These are phyloP conservation scores for Grosmannia clavigera DNA, from an alignment of 2,329 filamentous ascomycete species.

Conservation along the genomic window DNA sequence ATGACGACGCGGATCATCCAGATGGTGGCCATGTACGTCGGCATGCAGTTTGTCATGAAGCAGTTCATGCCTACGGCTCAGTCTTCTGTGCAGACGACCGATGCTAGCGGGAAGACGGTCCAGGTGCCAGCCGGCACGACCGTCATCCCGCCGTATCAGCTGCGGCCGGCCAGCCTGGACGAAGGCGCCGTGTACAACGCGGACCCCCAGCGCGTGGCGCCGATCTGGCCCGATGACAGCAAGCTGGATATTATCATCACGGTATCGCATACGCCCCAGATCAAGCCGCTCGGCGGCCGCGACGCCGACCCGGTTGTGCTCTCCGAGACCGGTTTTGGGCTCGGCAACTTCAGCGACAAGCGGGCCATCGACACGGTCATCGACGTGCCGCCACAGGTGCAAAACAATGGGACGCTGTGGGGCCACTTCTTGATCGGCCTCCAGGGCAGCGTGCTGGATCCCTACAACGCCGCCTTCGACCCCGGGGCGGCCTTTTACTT, in stretches of 20 bases:
- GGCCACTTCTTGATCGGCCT: constrained; percentile 86
- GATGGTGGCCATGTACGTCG: constrained; percentile 44
- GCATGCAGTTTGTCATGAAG: constrained; percentile 45
- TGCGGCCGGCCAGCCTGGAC: constrained; percentile 48
- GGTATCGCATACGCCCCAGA: constrained; percentile 61
- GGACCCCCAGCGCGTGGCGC: constrained; percentile 61
- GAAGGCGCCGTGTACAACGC: constrained; percentile 50
- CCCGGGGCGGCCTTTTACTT: constrained; percentile 70
- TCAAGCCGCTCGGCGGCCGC: constrained; percentile 53
- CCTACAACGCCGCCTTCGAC: constrained; percentile 59
- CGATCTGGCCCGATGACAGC: constrained; percentile 76
- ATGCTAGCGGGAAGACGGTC: constrained; percentile 40
- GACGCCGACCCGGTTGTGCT: constrained; percentile 60
- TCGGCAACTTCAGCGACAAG: constrained; percentile 69
- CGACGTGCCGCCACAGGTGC: constrained; percentile 62
- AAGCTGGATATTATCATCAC: constrained; percentile 75
- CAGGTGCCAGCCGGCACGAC: constrained; percentile 32
- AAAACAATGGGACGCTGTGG: constrained; percentile 88
- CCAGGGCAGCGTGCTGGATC: constrained; percentile 64
- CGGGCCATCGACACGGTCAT: constrained; percentile 68
- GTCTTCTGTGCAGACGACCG: constrained; percentile 37
- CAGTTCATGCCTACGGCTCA: constrained; percentile 33
- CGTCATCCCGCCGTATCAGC: constrained; percentile 50
- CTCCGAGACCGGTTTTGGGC: constrained; percentile 65
- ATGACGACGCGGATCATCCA: constrained; percentile 36